Evolutionary conservation across 164 flowering plant genomes (phyloP), one percentile per base, ranked within the genome.

Genomic region (Tetrastigma voinierianum): DNA sequence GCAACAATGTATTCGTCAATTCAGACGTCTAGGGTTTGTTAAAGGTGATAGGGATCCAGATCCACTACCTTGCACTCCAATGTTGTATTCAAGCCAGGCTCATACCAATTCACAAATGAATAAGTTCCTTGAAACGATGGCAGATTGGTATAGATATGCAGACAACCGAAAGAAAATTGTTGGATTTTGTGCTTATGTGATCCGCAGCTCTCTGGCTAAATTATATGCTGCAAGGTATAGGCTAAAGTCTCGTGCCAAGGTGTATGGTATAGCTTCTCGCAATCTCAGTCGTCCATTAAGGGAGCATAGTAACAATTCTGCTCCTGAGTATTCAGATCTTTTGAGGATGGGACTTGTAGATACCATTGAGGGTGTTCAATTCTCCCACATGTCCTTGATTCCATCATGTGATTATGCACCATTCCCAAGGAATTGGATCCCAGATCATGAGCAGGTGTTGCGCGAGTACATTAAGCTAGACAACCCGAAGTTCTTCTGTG

Each of bases 81-180:
- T 95, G 98, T 86, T 95, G 9, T 92, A 95, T 77, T 83, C 97
- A 1, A 77, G 97, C 59, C 99, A 95, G 78, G 90, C 98, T 32
- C 99, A 95, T 73, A 87, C 94, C 13, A 95, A 92, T 75, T 72
- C 97, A 7, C 99, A 95, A 73, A 95, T 95, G 99, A 95, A 95
- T 70, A 92, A 92, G 82, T 86, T 95, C 46, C 93, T 95, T 44
- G 99, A 95, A 68, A 92, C 97, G 54, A 86, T 95, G 88, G 99
- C 98, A 4, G 99, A 95, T 67, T 95, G 99, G 99, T 95, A 86
- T 51, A 82, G 80, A 67, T 92, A 88, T 74, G 99, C 99, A 25
- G 99, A 95, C 70, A 95, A 95, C 67, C 83, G 99, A 48, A 95
- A 90, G 78, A 95, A 95, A 75, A 79, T 90, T 55, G 93, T 92